Base-by-base conservation (phyloP, 805 yeast species). In the Sugiyamaella valdiviana region DNA sequence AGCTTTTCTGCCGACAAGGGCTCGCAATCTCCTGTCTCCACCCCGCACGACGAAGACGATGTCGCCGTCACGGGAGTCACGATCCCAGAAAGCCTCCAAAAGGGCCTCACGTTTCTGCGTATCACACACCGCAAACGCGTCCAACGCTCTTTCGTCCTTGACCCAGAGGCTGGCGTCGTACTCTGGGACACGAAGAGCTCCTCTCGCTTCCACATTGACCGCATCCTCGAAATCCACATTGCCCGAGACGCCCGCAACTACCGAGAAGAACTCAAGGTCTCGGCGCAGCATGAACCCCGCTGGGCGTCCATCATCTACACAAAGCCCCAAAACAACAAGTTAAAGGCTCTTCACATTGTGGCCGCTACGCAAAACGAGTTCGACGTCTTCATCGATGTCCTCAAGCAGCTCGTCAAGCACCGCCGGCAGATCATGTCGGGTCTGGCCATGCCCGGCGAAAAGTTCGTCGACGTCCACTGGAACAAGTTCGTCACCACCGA, bases 301-400 rank as follows among this genome's bases (percentile, higher is more conserved):
- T 91, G 99, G 99, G 74, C 87, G 0, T 82, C 95, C 0, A 76
- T 91, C 26, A 78, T 88, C 10, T 91, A 87, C 61, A 77, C 73
- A 49, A 75, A 78, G 53, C 72, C 75, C 5, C 71, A 77, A 5
- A 79, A 76, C 47, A 72, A 76, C 1, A 85, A 83, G 61, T 69
- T 87, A 40, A 85, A 87, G 57, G 85, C 90, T 0, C 64, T 93
- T 46, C 96, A 91, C 65, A 65, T 89, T 14, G 79, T 90, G 6
- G 89, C 95, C 0, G 64, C 74, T 0, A 67, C 73, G 6, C 68
- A 66, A 42, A 64, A 64, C 21, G 82, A 79, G 37, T 79, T 76
- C 45, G 74, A 84, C 57, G 51, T 75, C 55, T 71, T 87, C 61
- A 59, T 82, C 26, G 59, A 70, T 26, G 79, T 86, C 26, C 63